Evolutionary conservation across 768 basidiomycete genomes (phyloP).

Genomic region (Phylloporus sp.): DNA sequence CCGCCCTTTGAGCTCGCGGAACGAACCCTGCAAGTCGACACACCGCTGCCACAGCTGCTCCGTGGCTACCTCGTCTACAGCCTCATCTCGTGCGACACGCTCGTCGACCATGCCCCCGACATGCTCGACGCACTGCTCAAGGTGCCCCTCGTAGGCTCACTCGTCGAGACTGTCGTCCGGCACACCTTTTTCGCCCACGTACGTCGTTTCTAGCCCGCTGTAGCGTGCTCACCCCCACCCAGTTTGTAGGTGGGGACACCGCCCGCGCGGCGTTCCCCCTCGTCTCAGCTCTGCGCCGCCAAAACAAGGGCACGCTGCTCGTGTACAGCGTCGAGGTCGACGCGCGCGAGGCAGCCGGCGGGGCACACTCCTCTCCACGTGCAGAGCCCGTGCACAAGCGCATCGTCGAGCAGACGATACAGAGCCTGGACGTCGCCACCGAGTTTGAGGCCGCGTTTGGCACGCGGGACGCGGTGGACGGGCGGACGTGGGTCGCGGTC

Average conservation of each 20-base stretch:
- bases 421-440: slow-evolving; percentile 73
- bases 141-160: slow-evolving; percentile 50
- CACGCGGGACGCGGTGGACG: slow-evolving; percentile 27
- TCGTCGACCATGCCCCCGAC: slow-evolving; percentile 73
- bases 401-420: slow-evolving; percentile 72
- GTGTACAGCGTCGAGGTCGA: slow-evolving; percentile 87
- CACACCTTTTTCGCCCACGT: slow-evolving; percentile 86
- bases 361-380: neutral
- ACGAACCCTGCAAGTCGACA: neutral
- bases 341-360: slow-evolving; percentile 44
- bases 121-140: slow-evolving; percentile 52
- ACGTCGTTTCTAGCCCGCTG: slow-evolving; percentile 6
- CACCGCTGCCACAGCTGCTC: slow-evolving; percentile 40
- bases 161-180: slow-evolving; percentile 69
- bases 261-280: slow-evolving; percentile 64
- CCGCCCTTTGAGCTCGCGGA: slow-evolving; percentile 16
- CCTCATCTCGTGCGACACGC: slow-evolving; percentile 67
- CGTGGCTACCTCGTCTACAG: slow-evolving; percentile 82
- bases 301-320: slow-evolving; percentile 73
- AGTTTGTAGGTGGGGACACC: slow-evolving; percentile 91
- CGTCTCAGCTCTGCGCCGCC: slow-evolving; percentile 55
- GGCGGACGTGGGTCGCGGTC: slow-evolving; percentile 79
- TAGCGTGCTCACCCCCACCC: neutral
- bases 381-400: slow-evolving; percentile 48
- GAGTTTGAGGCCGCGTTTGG: slow-evolving; percentile 64